Evolutionary conservation across 495 filamentous ascomycete genomes (phyloP).

Genomic region (Penicillium silybi): DNA sequence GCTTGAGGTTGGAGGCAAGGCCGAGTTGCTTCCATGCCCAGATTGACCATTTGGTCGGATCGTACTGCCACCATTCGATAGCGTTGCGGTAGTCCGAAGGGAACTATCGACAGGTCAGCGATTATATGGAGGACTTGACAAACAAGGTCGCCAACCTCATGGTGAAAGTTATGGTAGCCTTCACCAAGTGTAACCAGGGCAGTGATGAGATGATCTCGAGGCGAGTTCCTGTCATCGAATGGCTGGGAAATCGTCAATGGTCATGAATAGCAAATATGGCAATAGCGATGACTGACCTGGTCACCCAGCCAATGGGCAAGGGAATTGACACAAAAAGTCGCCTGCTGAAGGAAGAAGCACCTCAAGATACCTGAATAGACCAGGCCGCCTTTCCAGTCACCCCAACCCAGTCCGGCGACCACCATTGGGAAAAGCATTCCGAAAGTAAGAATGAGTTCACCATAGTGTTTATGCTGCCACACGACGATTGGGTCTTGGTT

Average conservation of each 20-base stretch:
- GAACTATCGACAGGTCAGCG: constrained; percentile 50
- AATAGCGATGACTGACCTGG: constrained; percentile 27
- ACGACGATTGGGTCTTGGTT: constrained; percentile 85
- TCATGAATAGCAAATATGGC: not conserved
- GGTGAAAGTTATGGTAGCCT: constrained; percentile 96
- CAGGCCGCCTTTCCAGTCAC: constrained; percentile 78
- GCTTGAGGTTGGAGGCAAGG: constrained; percentile 83
- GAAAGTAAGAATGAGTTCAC: constrained; percentile 74
- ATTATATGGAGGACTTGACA: not conserved
- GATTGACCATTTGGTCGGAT: constrained; percentile 93
- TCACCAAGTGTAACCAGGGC: constrained; percentile 88
- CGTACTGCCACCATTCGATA: constrained; percentile 91
- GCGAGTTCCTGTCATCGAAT: constrained; percentile 91
- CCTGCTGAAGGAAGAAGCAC: constrained; percentile 90
- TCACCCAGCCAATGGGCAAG: constrained; percentile 93
- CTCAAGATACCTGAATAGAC: constrained; percentile 85
- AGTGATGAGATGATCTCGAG: constrained; percentile 86
- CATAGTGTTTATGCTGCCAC: constrained; percentile 84
- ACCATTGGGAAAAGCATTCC: constrained; percentile 73
- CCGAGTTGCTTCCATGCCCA: constrained; percentile 85
- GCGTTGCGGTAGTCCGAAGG: constrained; percentile 94
- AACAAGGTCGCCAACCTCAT: constrained; percentile 41
- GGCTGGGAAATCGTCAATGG: constrained; percentile 45
- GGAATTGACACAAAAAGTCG: constrained; percentile 96
- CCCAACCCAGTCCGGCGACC: constrained; percentile 75